Evolutionary conservation across 306 rosid genomes (phyloP), one percentile per base, ranked within the genome.

Genomic region (Morella rubra): DNA sequence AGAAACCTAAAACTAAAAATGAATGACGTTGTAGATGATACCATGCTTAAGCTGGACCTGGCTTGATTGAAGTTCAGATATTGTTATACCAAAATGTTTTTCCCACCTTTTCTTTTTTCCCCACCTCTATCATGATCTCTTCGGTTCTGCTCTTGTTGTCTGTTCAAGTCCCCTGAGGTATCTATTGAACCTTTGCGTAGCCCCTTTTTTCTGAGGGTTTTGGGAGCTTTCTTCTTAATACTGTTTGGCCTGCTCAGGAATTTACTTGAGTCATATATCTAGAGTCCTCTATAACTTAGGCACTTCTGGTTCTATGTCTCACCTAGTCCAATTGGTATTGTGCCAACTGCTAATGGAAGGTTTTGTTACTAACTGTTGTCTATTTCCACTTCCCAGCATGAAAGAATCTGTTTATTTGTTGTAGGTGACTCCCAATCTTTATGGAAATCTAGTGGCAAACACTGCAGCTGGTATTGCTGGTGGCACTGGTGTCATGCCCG

Each of bases 391-490:
- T 22, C 46, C 72, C 32, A 20, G 13, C 42, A 54, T 84, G 83
- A 84, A 47, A 22, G 6, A 37, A 49, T n/a, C 5, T 42, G 47
- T 8, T 78, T 22, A 51, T 24, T 47, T 75, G 55, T 79, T 74
- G 70, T 75, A 91, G 93, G 91, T 92, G 67, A 90, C 96, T 10
- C 96, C 97, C 51, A 92, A 92, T 83, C 97, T 92, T 22, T 88
- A 92, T 58, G 96, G 97, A 22, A 92, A 92, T 81, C 88, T 92
- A 15, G 96, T 92, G 22, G 97, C 97, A 77, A 92, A 92, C 74
- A 92, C 96, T 53, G 97, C 93, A 65, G 93, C 93, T 61, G 93
- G 97, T 71, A 90, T 90, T 72, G 95, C 91, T 45, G 91, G 91
- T 77, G 95, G 94, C 75, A 86, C 91, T 37, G 96, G 97, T 44